Evolutionary conservation across 495 filamentous ascomycete species (phyloP).

Genomic region (Hyaloscypha bicolor): DNA sequence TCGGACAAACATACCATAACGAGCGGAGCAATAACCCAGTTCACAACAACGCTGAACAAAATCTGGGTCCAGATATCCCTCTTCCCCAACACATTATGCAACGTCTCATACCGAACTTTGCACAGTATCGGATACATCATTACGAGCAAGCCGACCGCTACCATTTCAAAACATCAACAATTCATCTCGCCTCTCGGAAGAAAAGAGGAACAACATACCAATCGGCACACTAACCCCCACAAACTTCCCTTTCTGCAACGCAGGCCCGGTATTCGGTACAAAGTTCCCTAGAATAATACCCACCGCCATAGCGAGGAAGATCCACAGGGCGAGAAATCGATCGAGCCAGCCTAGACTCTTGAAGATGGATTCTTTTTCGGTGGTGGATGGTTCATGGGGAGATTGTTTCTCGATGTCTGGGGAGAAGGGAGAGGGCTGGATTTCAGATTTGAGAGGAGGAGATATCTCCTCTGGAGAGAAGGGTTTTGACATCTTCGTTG

Average conservation of each 20-base stretch:
- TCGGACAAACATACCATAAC: slow-evolving; percentile 66
- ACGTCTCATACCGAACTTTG: slow-evolving; percentile 83
- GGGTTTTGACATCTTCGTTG: neutral
- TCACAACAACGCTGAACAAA: slow-evolving; percentile 73
- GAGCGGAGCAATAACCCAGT: slow-evolving; percentile 90
- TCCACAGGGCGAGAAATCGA: slow-evolving; percentile 81
- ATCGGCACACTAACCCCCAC: slow-evolving; percentile 77
- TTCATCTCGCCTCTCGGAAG: neutral
- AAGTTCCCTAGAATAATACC: slow-evolving; percentile 84
- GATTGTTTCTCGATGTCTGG: slow-evolving; percentile 18
- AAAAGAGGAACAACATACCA: slow-evolving; percentile 46
- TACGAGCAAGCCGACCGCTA: slow-evolving; percentile 65
- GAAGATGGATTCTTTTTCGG: slow-evolving; percentile 41
- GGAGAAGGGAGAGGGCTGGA: neutral
- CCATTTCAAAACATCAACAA: slow-evolving; percentile 9
- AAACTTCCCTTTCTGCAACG: slow-evolving; percentile 72
- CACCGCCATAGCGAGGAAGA: slow-evolving; percentile 80
- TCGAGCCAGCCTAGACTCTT: slow-evolving; percentile 67
- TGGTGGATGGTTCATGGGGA: neutral
- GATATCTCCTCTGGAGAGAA: slow-evolving; percentile 18
- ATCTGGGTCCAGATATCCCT: slow-evolving; percentile 77
- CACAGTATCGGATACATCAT: slow-evolving; percentile 83
- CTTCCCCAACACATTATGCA: slow-evolving; percentile 68
- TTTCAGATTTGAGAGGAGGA: neutral
- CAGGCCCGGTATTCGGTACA: slow-evolving; percentile 60